Base-by-base conservation (phyloP, 768 basidiomycete species). In the Jaapia argillacea region DNA sequence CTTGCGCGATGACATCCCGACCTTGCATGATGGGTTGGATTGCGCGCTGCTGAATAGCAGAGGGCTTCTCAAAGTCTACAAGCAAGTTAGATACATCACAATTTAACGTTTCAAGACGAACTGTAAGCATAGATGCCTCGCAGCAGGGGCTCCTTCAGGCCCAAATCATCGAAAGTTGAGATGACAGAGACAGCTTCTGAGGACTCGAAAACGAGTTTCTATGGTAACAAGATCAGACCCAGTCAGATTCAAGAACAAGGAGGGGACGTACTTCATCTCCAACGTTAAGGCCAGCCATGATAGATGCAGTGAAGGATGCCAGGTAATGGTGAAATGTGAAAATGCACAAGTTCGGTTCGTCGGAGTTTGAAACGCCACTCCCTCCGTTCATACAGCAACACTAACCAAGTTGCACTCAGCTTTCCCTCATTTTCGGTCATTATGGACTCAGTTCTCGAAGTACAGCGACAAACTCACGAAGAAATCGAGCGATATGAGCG, bases 71-170 rank as follows among this genome's bases (percentile, higher is more conserved):
- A 57, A 97, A 98, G 62, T 89, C 87, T 76, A 71, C 28, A 20
- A 36, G 38, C 12, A 43, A 14, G n/a, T n/a, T n/a, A n/a, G n/a
- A 21, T 12, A 6, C 24, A 39, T 18, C 7, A 36, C 27, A 28
- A 13, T 16, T 31, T 10, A 45, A 44, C n/a, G n/a, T 24, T 37
- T n/a, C 16, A 18, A 42, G 28, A 67, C 79, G 43, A 47, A 89
- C 94, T 94, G 71, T 97, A 98, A 45, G 92, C 94, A 66, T 98
- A 98, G 61, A 99, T 88, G 54, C 96, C 96, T 53, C 96, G 82
- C 45, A 97, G 66, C 42, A 99, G 79, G 64, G 97, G 91, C 57
- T 91, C 86, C 70, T 98, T 98, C 58, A 99, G 66, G 54, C 84
- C 76, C 36, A 91, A 77, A 69, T 90, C 88, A 57, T 90, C 87